These are phyloP conservation scores for Piedraia hortae DNA, from an alignment of 2,329 filamentous ascomycete species.

Conservation along the genomic window DNA sequence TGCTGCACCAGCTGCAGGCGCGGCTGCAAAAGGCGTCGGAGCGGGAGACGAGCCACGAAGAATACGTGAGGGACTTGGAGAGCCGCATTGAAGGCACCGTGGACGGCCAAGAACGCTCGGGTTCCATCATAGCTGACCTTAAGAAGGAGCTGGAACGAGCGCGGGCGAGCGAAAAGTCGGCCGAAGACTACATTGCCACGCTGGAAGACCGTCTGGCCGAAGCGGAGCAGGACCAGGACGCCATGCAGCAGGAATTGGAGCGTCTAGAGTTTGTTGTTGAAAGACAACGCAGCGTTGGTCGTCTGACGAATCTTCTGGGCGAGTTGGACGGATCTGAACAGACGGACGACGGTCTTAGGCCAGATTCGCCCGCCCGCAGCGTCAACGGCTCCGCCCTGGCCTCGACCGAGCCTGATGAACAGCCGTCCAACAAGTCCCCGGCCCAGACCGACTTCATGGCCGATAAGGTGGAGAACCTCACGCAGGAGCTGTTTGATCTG, in stretches of 20 bases:
- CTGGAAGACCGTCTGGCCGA: slow-evolving; percentile 86
- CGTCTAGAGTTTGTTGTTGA: slow-evolving; percentile 85
- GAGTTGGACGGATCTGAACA: slow-evolving; percentile 37
- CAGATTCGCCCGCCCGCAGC: slow-evolving; percentile 1
- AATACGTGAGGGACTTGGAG: slow-evolving; percentile 78
- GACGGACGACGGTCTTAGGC: slow-evolving; percentile 8
- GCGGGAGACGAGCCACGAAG: slow-evolving; percentile 72
- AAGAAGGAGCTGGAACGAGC: slow-evolving; percentile 77
- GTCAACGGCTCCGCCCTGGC: slow-evolving; percentile 1
- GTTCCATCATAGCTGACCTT: slow-evolving; percentile 57
- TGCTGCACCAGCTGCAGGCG: slow-evolving; percentile 67
- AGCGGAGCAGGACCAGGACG: slow-evolving; percentile 78
- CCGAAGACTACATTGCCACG: slow-evolving; percentile 91
- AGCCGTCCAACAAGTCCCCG: slow-evolving; percentile 26
- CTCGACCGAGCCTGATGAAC: slow-evolving; percentile 12
- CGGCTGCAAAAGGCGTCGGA: slow-evolving; percentile 84
- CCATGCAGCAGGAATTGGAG: slow-evolving; percentile 93
- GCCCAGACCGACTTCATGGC: slow-evolving; percentile 66
- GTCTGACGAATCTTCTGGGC: slow-evolving; percentile 72
- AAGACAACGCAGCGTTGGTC: slow-evolving; percentile 78
- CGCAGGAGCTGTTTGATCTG: slow-evolving; percentile 72
- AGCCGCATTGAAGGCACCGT: slow-evolving; percentile 70
- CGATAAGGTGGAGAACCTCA: slow-evolving; percentile 77
- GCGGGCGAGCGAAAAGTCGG: slow-evolving; percentile 67
- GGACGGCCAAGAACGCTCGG: slow-evolving; percentile 77